phyloP scores from a whole-genome alignment of 768 basidiomycete genomes.

The Gloeostereum incarnatum region DNA sequence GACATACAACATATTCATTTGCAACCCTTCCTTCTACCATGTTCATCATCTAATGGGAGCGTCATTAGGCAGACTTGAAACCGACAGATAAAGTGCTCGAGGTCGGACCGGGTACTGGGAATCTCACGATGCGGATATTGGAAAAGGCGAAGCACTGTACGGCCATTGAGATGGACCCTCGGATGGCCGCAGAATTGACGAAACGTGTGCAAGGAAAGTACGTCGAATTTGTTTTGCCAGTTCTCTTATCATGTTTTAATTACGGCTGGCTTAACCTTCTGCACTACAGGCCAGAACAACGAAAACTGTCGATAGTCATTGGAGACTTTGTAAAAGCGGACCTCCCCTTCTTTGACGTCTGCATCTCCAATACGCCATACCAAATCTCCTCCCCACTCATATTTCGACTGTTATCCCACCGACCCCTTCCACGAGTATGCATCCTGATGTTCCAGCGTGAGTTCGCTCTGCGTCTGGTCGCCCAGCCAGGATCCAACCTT shows the following conservation, averaged over 20 bases:
- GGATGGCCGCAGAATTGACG: conserved; percentile 96
- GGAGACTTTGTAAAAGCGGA: conserved; percentile 99
- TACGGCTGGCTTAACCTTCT: background rate
- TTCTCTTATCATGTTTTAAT: background rate
- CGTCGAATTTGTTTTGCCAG: conserved; percentile 28
- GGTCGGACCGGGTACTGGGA: conserved; percentile 97
- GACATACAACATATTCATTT: no score
- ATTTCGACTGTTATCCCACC: conserved; percentile 93
- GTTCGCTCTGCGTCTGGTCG: conserved; percentile 89
- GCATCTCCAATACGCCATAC: conserved; percentile 98
- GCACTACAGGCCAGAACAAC: conserved; percentile 74
- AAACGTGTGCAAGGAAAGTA: conserved; percentile 98
- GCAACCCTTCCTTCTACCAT: background rate
- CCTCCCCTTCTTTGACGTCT: conserved; percentile 96
- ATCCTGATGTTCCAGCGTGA: conserved; percentile 99
- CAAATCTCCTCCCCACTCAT: conserved; percentile 98
- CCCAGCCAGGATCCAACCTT: conserved; percentile 69
- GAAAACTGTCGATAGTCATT: conserved; percentile 89
- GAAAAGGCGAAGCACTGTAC: conserved; percentile 90
- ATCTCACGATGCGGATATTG: conserved; percentile 87
- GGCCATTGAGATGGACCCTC: conserved; percentile 96
- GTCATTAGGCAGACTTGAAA: conserved; percentile 71
- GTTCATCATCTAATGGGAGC: background rate
- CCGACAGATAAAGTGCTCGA: conserved; percentile 95
- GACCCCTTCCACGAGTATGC: conserved; percentile 86